Evolutionary conservation across 2,329 filamentous ascomycete genomes (phyloP).

Genomic region (Pseudocercospora fijiensis): DNA sequence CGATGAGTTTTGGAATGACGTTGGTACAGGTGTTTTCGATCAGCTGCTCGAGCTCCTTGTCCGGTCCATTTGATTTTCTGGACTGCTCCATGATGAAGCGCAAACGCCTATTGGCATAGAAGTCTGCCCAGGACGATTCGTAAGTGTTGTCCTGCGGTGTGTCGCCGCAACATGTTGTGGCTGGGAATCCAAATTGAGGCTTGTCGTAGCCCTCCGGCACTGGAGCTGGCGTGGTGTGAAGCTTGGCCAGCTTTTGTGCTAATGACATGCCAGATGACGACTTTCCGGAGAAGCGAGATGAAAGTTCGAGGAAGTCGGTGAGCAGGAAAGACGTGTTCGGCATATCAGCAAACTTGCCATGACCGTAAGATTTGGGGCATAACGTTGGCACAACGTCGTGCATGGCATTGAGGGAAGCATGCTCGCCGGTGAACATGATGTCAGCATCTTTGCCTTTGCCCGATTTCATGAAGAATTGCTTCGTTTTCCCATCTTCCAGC

Average conservation of each 20-base stretch:
- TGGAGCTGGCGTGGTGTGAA: slow-evolving; percentile 76
- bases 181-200: slow-evolving; percentile 78
- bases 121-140: slow-evolving; percentile 74
- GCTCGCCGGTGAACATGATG: slow-evolving; percentile 76
- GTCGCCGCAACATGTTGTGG: slow-evolving; percentile 80
- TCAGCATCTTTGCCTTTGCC: slow-evolving; percentile 60
- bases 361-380: slow-evolving; percentile 72
- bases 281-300: slow-evolving; percentile 36
- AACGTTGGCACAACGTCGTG: slow-evolving; percentile 68
- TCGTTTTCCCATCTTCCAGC: slow-evolving; percentile 50
- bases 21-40: slow-evolving; percentile 63
- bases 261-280: slow-evolving; percentile 53
- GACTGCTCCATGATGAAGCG: slow-evolving; percentile 61
- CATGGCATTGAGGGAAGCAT: slow-evolving; percentile 80
- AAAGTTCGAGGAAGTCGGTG: slow-evolving; percentile 77
- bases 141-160: slow-evolving; percentile 79
- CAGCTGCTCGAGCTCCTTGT: slow-evolving; percentile 60
- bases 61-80: slow-evolving; percentile 61
- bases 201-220: slow-evolving; percentile 57
- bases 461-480: slow-evolving; percentile 71
- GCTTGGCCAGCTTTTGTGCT: slow-evolving; percentile 71
- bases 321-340: slow-evolving; percentile 57
- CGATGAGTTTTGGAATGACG: slow-evolving; percentile 76
- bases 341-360: slow-evolving; percentile 57
- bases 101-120: slow-evolving; percentile 76